phyloP scores from a whole-genome alignment of 352 stramenopile species.

The Pythium pectinolyticum region DNA sequence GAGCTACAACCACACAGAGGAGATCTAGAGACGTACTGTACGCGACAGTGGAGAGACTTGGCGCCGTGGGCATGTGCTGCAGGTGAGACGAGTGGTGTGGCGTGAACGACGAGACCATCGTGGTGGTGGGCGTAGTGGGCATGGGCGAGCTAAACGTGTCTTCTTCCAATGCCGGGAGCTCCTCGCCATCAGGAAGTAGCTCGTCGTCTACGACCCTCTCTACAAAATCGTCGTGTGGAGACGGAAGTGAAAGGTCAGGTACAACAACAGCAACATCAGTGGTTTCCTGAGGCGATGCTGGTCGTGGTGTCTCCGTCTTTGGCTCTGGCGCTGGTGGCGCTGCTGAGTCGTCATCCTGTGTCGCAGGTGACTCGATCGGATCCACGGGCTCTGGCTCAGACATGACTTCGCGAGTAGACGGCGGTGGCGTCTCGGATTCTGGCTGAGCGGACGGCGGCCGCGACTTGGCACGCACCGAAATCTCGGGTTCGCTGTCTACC shows the following conservation, averaged over 20 bases:
- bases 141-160: slow-evolving; percentile 16
- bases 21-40: slow-evolving; percentile 24
- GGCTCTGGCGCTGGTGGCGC: slow-evolving; percentile 1
- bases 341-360: no score
- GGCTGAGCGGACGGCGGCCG: no score
- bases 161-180: not conserved
- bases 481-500: slow-evolving; percentile 2
- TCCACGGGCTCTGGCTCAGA: not conserved
- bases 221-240: no score
- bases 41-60: slow-evolving; percentile 28
- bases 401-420: not conserved
- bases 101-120: not conserved
- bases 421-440: slow-evolving; percentile 2
- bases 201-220: no score
- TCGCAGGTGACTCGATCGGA: not conserved
- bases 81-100: slow-evolving; percentile 5
- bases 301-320: slow-evolving; percentile 12
- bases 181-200: no score
- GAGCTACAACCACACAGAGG: not conserved
- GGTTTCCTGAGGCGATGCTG: not conserved
- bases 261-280: no score
- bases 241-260: no score
- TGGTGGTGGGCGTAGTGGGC: no score
- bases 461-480: not conserved
- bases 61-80: slow-evolving; percentile 30